A percentile compares a stretch with the other conserved stretches of the same genome.
These are phyloP conservation scores for Aschersonia sp. DNA, from an alignment of 2,329 filamentous ascomycete genomes.

Conservation along the genomic window DNA sequence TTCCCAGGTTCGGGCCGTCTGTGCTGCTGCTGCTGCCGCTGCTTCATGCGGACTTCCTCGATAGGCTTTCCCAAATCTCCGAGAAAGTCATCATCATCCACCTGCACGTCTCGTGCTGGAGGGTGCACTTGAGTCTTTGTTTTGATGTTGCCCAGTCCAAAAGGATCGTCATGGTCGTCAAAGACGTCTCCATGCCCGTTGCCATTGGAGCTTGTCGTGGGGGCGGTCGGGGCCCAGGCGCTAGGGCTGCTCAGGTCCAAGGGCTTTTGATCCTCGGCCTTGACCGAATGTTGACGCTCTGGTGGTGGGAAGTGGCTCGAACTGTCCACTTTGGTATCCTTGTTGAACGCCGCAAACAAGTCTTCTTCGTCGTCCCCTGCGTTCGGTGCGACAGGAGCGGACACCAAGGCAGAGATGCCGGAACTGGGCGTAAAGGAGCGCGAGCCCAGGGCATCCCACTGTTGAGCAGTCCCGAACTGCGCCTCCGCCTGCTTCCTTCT, in stretches of 20 bases:
- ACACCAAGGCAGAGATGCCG: conserved; percentile 8
- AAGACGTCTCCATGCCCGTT: conserved; percentile 18
- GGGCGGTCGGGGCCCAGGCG: conserved; percentile 29
- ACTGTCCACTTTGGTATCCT: conserved; percentile 52
- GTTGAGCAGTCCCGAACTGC: conserved; percentile 62
- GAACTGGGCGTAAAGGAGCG: conserved; percentile 27
- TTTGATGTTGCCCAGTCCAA: conserved; percentile 58
- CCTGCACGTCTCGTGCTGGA: conserved; percentile 12
- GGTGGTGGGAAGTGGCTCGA: conserved; percentile 48
- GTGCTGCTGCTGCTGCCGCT: conserved; percentile 2
- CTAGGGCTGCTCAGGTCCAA: conserved; percentile 38
- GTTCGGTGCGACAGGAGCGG: conserved; percentile 4
- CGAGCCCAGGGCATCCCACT: conserved; percentile 60
- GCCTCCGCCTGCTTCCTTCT: conserved; percentile 55
- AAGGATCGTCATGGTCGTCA: conserved; percentile 74
- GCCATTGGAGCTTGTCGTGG: conserved; percentile 6
- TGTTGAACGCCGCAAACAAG: conserved; percentile 53
- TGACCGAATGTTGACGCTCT: conserved; percentile 27
- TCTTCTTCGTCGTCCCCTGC: conserved; percentile 34
- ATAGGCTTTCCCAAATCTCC: conserved; percentile 51
- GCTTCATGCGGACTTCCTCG: conserved; percentile 37
- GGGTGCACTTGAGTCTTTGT: conserved; percentile 13
- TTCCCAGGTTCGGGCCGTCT: conserved; percentile 36
- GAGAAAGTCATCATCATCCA: conserved; percentile 51
- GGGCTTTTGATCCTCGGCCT: conserved; percentile 22